Conservation (phyloP, 805 yeast genomes). For the Candida berthetii region DNA sequence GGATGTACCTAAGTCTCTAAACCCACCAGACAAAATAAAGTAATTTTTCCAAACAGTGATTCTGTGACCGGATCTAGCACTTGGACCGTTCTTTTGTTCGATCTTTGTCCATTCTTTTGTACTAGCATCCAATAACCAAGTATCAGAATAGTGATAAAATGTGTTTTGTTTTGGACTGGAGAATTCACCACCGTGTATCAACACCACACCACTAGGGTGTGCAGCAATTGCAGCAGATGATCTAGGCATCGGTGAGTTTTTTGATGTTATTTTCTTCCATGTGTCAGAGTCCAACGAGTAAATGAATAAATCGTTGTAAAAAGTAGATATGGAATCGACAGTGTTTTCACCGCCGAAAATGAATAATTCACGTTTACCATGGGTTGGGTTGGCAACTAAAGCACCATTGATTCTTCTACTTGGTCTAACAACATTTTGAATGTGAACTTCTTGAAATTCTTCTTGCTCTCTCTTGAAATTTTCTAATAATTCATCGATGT, state of each 20-base stretch:
- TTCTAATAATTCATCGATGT: constrained; percentile 76
- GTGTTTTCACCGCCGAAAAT: constrained; percentile 88
- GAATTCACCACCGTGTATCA: constrained; percentile 95
- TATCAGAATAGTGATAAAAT: constrained; percentile 93
- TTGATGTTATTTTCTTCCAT: constrained; percentile 77
- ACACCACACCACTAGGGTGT: constrained; percentile 82
- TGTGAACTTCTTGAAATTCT: constrained; percentile 62
- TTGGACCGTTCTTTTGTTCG: constrained; percentile 70
- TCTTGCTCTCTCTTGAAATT: constrained; percentile 78
- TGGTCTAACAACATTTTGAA: constrained; percentile 57
- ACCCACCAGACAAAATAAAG: constrained; percentile 84
- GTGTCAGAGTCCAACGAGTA: constrained; percentile 70
- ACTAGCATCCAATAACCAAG: constrained; percentile 86
- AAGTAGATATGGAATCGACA: constrained; percentile 44
- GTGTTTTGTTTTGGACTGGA: constrained; percentile 94
- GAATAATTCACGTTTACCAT: constrained; percentile 70
- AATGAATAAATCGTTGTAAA: constrained; percentile 75
- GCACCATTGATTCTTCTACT: constrained; percentile 67
- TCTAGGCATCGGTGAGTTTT: constrained; percentile 87
- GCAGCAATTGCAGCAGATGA: constrained; percentile 92
- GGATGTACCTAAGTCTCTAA: constrained; percentile 79
- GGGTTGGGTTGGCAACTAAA: constrained; percentile 67
- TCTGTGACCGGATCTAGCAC: constrained; percentile 89
- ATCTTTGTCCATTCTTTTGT: constrained; percentile 88
- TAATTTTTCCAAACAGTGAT: constrained; percentile 90